Conservation (phyloP, 192 early-diverging fungal genomes). For the Coemansia furcata region DNA sequence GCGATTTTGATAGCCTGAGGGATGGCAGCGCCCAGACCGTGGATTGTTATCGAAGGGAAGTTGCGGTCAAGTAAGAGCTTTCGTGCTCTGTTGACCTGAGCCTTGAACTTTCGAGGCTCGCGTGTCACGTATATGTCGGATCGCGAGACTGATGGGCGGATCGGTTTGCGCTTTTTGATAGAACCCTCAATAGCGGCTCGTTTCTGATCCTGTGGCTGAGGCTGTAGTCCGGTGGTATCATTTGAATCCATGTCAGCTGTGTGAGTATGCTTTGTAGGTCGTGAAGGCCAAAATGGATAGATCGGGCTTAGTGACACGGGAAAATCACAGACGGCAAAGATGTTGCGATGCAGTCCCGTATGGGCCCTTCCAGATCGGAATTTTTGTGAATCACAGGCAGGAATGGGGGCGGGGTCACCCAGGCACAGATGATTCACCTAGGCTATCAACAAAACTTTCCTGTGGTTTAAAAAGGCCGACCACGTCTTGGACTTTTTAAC, state of each 20-base stretch:
- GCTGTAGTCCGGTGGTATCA: neutral
- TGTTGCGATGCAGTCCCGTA: neutral
- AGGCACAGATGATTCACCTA: constrained; percentile 4
- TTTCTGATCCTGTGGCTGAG: constrained; percentile 2
- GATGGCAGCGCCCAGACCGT: constrained; percentile 78
- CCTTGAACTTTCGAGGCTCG: constrained; percentile 58
- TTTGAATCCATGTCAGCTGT: neutral
- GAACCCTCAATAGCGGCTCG: constrained; percentile 5
- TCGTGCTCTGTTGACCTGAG: constrained; percentile 62
- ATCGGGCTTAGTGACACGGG: neutral
- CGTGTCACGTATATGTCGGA: constrained; percentile 80
- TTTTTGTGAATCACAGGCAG: constrained; percentile 3
- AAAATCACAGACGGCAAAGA: neutral
- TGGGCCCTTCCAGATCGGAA: neutral
- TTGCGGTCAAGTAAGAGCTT: constrained; percentile 64
- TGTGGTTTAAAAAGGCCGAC: neutral
- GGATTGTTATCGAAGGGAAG: constrained; percentile 64
- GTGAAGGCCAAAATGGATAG: neutral
- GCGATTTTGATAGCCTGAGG: constrained; percentile 66
- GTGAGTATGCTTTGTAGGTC: neutral
- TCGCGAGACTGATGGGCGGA: constrained; percentile 60
- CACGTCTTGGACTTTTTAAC: neutral
- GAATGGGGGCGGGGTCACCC: neutral
- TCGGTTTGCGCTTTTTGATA: constrained; percentile 56
- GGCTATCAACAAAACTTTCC: neutral